phyloP scores from a whole-genome alignment of 306 rosid species.

The Quercus robur region DNA sequence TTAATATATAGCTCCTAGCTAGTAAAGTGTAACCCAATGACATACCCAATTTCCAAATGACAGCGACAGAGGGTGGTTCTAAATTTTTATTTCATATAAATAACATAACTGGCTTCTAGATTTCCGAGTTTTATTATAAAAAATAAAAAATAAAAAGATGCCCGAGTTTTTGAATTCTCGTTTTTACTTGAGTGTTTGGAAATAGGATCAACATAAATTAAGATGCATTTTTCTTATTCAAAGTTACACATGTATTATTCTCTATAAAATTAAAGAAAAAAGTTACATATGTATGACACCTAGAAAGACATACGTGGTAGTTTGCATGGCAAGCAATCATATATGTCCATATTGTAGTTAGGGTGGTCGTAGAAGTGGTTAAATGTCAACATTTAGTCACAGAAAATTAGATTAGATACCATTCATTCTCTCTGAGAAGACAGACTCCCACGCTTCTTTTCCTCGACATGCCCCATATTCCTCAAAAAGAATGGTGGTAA shows the following conservation, averaged over 20 bases:
- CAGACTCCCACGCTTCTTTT: too few species aligned
- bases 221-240: background rate
- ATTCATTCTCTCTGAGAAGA: too few species aligned
- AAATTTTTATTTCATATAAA: too few species aligned
- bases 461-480: too few species aligned
- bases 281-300: background rate
- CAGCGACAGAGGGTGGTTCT: conserved; percentile 23
- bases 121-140: too few species aligned
- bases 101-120: too few species aligned
- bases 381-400: too few species aligned
- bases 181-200: background rate
- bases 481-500: too few species aligned
- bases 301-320: background rate
- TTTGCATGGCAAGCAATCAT: background rate
- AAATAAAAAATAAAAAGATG: too few species aligned
- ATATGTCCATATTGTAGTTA: background rate
- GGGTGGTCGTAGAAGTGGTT: background rate
- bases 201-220: background rate
- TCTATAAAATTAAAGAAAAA: background rate
- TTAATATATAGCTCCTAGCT: background rate
- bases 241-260: background rate
- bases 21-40: too few species aligned
- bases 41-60: conserved; percentile 35
- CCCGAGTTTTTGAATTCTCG: too few species aligned
- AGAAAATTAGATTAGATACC: too few species aligned